Conservation (phyloP, 129 eudicot species). For the Dittrichia graveolens region DNA sequence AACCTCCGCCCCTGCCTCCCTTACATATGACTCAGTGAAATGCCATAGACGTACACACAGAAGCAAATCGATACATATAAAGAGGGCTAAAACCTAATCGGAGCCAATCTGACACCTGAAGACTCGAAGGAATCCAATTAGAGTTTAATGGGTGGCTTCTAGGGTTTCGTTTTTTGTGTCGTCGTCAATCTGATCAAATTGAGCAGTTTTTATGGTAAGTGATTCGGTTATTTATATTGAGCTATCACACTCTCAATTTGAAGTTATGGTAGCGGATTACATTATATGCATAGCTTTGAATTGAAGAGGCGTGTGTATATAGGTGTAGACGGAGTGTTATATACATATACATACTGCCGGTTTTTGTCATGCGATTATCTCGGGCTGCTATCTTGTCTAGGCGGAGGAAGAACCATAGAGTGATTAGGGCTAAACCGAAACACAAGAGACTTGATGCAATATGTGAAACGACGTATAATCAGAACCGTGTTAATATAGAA, state of each 20-base stretch:
- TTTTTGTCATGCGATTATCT: conserved; percentile 66
- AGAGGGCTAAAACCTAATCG: conserved; percentile 30
- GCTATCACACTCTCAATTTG: conserved; percentile 14
- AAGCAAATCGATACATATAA: conserved; percentile 18
- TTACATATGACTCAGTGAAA: conserved; percentile 16
- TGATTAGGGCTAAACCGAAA: conserved; percentile 67
- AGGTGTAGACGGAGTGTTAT: conserved; percentile 13
- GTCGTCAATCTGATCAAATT: conserved; percentile 39
- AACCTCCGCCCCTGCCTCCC: conserved; percentile 54
- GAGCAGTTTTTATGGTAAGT: conserved; percentile 40
- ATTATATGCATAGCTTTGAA: conserved; percentile 24
- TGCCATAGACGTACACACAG: conserved; percentile 13
- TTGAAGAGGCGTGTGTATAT: conserved; percentile 13
- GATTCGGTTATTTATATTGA: not conserved
- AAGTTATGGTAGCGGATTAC: conserved; percentile 22
- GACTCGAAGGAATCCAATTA: conserved; percentile 7
- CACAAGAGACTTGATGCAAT: conserved; percentile 88
- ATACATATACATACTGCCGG: conserved; percentile 19
- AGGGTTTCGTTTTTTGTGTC: conserved; percentile 50
- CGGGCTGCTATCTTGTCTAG: conserved; percentile 43
- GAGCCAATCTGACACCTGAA: conserved; percentile 28
- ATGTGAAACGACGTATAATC: conserved; percentile 56
- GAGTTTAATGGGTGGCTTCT: conserved; percentile 29
- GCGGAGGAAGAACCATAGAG: conserved; percentile 49
- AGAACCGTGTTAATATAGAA: conserved; percentile 53